Percentiles rank a stretch among this genome's conserved stretches.
Conservation (phyloP, 75 land plant species). For the Pseudotsuga menziesii region DNA sequence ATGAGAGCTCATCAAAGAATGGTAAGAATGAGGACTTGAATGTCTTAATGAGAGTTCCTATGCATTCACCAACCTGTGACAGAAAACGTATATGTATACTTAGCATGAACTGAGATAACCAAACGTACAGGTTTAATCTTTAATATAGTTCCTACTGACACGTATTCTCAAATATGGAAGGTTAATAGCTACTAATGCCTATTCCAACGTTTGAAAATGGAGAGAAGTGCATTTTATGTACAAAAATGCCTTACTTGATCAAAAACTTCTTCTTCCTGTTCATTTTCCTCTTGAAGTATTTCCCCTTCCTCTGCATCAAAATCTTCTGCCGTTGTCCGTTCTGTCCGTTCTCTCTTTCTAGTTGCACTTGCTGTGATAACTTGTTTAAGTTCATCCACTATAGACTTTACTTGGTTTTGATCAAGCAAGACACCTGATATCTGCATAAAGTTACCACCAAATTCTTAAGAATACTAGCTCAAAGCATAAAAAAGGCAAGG, state of each 20-base stretch:
- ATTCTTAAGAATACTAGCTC: background rate
- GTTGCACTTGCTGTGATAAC: constrained; percentile 76
- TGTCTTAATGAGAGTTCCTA: constrained; percentile 68
- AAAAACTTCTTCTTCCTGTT: constrained; percentile 88
- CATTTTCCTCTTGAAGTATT: constrained; percentile 79
- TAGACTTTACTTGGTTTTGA: constrained; percentile 59
- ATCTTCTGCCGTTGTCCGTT: constrained; percentile 79
- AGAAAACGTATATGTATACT: background rate
- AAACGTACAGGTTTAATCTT: background rate
- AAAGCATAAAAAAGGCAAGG: background rate
- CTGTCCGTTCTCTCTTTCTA: constrained; percentile 77
- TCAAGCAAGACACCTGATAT: constrained; percentile 62
- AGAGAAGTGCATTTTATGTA: constrained; percentile 1
- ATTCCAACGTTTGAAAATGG: background rate
- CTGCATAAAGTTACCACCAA: constrained; percentile 23
- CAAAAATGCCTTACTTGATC: constrained; percentile 43
- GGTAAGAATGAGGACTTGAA: constrained; percentile 70
- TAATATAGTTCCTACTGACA: background rate
- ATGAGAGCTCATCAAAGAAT: constrained; percentile 68
- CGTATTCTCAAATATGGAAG: background rate
- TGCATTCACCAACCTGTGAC: constrained; percentile 69
- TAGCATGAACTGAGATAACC: background rate
- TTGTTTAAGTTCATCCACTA: constrained; percentile 83
- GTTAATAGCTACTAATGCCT: background rate
- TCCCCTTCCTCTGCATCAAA: constrained; percentile 93